Base-by-base conservation (phyloP, 108 stramenopile species). In the Skeletonema costatum region DNA sequence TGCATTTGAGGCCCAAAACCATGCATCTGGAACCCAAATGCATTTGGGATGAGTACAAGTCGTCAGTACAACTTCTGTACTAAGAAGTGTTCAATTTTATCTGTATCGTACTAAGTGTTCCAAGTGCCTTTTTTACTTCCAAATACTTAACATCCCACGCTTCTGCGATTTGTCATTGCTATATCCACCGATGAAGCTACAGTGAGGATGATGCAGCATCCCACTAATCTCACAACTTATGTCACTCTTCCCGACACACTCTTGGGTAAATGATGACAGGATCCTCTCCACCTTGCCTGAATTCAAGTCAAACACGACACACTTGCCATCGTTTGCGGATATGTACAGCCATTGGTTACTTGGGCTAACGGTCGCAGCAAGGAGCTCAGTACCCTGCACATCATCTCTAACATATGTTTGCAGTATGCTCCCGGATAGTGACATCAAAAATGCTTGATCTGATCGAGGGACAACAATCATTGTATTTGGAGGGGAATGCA, bases 131-230 rank as follows among this genome's bases (percentile, higher is more conserved):
- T 46, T 8, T 56, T 25, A 56, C 53, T 56, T 56, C 53, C 53
- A 56, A 17, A 56, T 56, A 10, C 53, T 82, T 61, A 93, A 70
- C 11, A 85, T 60, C 25, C 94, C 94, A 59, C 87, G 81, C 74
- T 89, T 93, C 70, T 87, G 90, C 5, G 75, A 72, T 82, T 92
- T 93, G 80, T 92, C 88, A 75, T 89, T 92, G 74, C 88, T 89
- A 81, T 80, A 95, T 10, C 90, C 88, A 41, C 80, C 89, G 33
- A 95, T 32, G 29, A 93, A 80, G 8, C 87, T 85, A 56, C 86
- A 83, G 64, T 81, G 81, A 60, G 94, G 94, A 73, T 95, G 94
- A 77, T 88, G 85, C 11, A 91, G 38, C 35, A 95, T 21, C 1
- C 81, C 82, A n/a, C 85, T 82, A 17, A 95, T 78, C 73, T 95